Evolutionary conservation across 192 early-diverging fungal species (phyloP), one percentile per base, ranked within the genome.

Genomic region (Backusella australiensis): DNA sequence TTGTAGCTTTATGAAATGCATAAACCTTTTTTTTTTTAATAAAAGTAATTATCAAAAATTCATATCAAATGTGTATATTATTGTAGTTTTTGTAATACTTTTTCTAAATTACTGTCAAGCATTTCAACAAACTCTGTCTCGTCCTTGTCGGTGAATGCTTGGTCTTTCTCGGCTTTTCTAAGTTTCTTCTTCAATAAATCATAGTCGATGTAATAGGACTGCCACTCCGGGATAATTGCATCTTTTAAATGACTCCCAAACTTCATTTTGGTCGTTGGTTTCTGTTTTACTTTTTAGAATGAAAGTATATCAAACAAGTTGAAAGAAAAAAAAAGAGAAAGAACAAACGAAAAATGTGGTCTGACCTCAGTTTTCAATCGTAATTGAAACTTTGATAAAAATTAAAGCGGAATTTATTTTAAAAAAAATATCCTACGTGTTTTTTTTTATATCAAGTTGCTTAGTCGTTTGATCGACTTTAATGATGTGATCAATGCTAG

Each of bases 81-180:
- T 63, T 63, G 2, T 7, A 26, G 23, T 74, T 73, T 11, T 52
- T 29, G 3, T 75, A 69, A 49, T 84, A 90, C 90, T 90, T 96
- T 98, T 78, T 94, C 94, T 19, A 98, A 87, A 80, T 98, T 95
- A 42, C 91, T 87, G 52, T 95, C 96, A 9, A 98, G 81, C 44
- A 88, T 85, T 75, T 95, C 90, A 34, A 96, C 95, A 90, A 98
- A 96, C 66, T 92, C 92, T 3, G 92, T 89, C 76, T 96, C 96
- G 69, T 96, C 91, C 53, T 91, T 87, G 71, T 95, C 96, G n/a
- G 89, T 94, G 88, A 94, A 94, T 2, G 79, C 82, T 14, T 86
- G 88, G 53, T 88, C 86, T 44, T 86, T 89, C 12, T 85, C 85
- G 12, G 86, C 75, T 19, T 90, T 88, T 78, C 95, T 93, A 36